A percentile compares a stretch with the other conserved stretches of the same genome.
These are phyloP conservation scores for Coniosporium apollinis DNA, from an alignment of 495 filamentous ascomycete genomes.

Conservation along the genomic window DNA sequence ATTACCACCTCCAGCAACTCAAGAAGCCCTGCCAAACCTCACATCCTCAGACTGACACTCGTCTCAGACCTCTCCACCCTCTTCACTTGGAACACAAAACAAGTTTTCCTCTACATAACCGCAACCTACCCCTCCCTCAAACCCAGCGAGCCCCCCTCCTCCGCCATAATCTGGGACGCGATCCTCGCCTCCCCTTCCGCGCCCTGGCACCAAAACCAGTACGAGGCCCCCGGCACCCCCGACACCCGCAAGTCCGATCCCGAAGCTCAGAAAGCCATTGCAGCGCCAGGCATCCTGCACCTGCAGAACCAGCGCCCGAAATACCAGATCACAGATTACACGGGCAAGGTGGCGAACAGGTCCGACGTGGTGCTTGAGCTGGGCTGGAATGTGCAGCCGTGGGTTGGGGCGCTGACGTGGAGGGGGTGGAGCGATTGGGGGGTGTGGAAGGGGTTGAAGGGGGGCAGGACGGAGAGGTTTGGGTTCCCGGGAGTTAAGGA, in stretches of 20 bases:
- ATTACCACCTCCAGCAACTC: conserved; percentile 6
- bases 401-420: conserved; percentile 82
- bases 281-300: conserved; percentile 41
- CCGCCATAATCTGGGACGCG: conserved; percentile 83
- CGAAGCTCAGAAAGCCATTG: background rate
- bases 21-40: background rate
- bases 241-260: conserved; percentile 15
- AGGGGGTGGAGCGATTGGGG: conserved; percentile 41
- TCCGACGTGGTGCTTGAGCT: conserved; percentile 61
- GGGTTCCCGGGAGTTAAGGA: conserved; percentile 56
- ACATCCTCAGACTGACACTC: too few relatives aligned
- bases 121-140: conserved; percentile 58
- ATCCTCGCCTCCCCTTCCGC: conserved; percentile 64
- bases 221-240: conserved; percentile 17
- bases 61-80: conserved; percentile 60
- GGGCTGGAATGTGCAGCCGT: conserved; percentile 94
- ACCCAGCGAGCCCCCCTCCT: conserved; percentile 28
- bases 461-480: conserved; percentile 51
- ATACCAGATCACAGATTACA: conserved; percentile 84
- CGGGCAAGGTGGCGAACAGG: conserved; percentile 50
- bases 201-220: conserved; percentile 32
- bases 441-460: conserved; percentile 41
- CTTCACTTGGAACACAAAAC: conserved; percentile 99
- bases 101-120: conserved; percentile 88
- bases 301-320: conserved; percentile 73